These are phyloP conservation scores for Tetrapisispora taiwanensis DNA, from an alignment of 805 yeast species.

Conservation along the genomic window DNA sequence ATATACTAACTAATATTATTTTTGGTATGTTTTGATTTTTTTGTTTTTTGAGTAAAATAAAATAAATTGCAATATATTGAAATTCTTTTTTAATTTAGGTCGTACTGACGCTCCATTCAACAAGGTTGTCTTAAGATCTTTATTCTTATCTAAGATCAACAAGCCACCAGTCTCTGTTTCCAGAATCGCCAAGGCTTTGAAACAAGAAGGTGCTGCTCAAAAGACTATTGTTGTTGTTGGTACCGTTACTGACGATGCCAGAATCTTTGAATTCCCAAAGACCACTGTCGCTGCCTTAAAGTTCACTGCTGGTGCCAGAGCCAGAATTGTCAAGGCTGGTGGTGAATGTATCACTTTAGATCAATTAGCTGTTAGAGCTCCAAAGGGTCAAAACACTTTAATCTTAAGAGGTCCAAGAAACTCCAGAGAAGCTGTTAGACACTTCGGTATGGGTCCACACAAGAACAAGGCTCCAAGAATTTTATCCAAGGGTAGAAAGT, in stretches of 20 bases:
- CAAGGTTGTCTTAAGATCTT: slow-evolving; percentile 88
- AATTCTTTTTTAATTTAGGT: slow-evolving; percentile 37
- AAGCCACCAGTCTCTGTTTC: slow-evolving; percentile 98
- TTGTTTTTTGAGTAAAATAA: background rate
- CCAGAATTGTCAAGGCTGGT: slow-evolving; percentile 94
- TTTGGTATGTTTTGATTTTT: slow-evolving; percentile 4
- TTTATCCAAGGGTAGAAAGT: slow-evolving; percentile 95
- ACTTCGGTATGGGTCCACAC: slow-evolving; percentile 99
- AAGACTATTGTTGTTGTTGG: slow-evolving; percentile 98
- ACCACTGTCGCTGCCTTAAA: slow-evolving; percentile 97
- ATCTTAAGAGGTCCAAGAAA: slow-evolving; percentile 98
- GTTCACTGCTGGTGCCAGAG: slow-evolving; percentile 98
- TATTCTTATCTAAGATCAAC: slow-evolving; percentile 97
- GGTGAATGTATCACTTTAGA: slow-evolving; percentile 99
- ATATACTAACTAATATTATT: slow-evolving; percentile 28
- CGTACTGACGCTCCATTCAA: slow-evolving; percentile 99
- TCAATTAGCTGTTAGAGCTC: slow-evolving; percentile 98
- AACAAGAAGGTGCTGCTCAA: slow-evolving; percentile 73
- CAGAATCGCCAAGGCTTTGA: slow-evolving; percentile 76
- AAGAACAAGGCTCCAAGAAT: slow-evolving; percentile 99
- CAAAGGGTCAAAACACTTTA: slow-evolving; percentile 98
- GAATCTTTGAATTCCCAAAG: slow-evolving; percentile 91
- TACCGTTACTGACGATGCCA: slow-evolving; percentile 97
- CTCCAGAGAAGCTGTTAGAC: slow-evolving; percentile 99
- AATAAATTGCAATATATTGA: background rate